Evolutionary conservation across 2,329 filamentous ascomycete species (phyloP).

Genomic region (Exserohilum turcica): DNA sequence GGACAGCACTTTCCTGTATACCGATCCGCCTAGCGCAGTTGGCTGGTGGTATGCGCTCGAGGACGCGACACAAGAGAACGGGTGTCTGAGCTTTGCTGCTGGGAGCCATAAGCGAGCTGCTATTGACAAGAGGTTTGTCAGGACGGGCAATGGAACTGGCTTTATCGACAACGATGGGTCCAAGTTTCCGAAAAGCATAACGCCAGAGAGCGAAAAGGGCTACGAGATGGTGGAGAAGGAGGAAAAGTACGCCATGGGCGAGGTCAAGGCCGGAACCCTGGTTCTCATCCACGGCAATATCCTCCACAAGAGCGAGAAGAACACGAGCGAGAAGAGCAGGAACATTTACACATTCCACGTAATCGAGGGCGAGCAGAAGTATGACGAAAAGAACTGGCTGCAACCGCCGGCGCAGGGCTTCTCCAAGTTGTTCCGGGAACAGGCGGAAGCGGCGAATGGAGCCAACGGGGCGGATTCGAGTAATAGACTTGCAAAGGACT

Average conservation of each 20-base stretch:
- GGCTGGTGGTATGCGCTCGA: slow-evolving; percentile 98
- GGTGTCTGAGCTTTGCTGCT: slow-evolving; percentile 82
- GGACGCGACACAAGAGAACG: slow-evolving; percentile 85
- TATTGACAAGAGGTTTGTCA: slow-evolving; percentile 75
- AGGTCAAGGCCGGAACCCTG: slow-evolving; percentile 88
- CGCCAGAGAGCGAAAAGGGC: slow-evolving; percentile 46
- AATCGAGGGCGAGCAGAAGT: slow-evolving; percentile 80
- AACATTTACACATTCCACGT: slow-evolving; percentile 98
- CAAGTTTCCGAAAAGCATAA: slow-evolving; percentile 60
- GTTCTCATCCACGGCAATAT: slow-evolving; percentile 96
- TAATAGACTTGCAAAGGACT: slow-evolving; percentile 21
- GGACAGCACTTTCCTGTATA: slow-evolving; percentile 92
- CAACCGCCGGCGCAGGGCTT: slow-evolving; percentile 84
- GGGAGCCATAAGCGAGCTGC: slow-evolving; percentile 79
- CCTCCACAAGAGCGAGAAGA: slow-evolving; percentile 94
- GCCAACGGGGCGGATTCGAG: neutral
- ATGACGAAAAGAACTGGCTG: slow-evolving; percentile 91
- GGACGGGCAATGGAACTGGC: slow-evolving; percentile 56
- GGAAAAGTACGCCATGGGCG: slow-evolving; percentile 73
- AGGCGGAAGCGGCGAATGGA: slow-evolving; percentile 1
- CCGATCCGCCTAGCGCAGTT: slow-evolving; percentile 82
- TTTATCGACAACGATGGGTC: slow-evolving; percentile 68
- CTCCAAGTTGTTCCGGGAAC: slow-evolving; percentile 62
- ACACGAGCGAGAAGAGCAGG: slow-evolving; percentile 80
- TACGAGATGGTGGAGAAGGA: slow-evolving; percentile 42